Percentiles rank a stretch among this genome's conserved stretches.
Evolutionary conservation across 2,329 filamentous ascomycete genomes (phyloP).

Genomic region (Cladobotryum protrusum): DNA sequence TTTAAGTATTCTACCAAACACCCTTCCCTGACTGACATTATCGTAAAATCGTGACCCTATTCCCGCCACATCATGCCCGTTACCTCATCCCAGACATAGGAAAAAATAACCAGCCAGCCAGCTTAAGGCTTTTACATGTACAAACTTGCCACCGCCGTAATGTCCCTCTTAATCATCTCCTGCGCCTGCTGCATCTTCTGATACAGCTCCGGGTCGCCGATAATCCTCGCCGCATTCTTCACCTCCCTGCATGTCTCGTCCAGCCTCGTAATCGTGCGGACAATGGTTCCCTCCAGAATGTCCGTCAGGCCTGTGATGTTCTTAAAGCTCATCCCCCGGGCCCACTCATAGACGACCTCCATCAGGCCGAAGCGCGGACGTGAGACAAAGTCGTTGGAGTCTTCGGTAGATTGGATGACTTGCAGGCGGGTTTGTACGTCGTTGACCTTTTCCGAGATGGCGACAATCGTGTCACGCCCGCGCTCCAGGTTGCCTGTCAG

Average conservation of each 20-base stretch:
- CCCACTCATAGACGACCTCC: constrained; percentile 99
- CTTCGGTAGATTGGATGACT: constrained; percentile 83
- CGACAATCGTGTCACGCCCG: constrained; percentile 78
- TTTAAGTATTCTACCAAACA: too few relatives aligned
- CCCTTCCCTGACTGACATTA: too few relatives aligned
- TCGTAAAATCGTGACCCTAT: too few relatives aligned
- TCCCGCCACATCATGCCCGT: too few relatives aligned
- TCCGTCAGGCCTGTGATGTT: constrained; percentile 95
- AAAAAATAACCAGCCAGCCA: too few relatives aligned
- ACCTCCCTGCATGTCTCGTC: constrained; percentile 97
- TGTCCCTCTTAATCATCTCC: constrained; percentile 95
- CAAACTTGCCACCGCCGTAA: constrained; percentile 80
- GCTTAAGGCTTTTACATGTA: constrained; percentile 58
- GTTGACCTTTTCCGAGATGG: constrained; percentile 89
- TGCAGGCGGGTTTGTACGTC: constrained; percentile 83
- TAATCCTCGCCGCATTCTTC: constrained; percentile 91
- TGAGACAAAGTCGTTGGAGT: constrained; percentile 86
- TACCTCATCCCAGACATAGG: background rate
- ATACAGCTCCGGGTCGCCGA: constrained; percentile 88
- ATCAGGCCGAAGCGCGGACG: constrained; percentile 86
- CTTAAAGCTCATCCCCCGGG: constrained; percentile 94
- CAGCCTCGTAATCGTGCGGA: constrained; percentile 84
- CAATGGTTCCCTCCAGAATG: constrained; percentile 94
- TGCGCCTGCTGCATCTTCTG: constrained; percentile 96
- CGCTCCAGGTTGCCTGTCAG: constrained; percentile 76